Conservation (phyloP, 169 alveolate genomes). For the Eimeria tenella region DNA sequence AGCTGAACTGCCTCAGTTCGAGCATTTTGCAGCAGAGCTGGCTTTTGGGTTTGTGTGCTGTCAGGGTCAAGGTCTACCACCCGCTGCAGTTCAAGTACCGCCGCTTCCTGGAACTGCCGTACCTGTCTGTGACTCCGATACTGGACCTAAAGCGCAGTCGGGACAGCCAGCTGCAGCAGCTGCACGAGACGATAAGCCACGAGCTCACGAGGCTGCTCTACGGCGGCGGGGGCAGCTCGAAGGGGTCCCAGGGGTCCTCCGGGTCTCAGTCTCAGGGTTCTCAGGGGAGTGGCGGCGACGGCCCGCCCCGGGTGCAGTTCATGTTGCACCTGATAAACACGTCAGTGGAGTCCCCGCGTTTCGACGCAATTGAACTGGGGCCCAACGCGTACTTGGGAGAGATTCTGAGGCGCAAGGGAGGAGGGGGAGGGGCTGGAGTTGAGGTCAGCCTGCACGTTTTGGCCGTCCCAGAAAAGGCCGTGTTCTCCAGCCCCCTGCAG, state of each 20-base stretch:
- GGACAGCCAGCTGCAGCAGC: background rate
- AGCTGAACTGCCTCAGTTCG: background rate
- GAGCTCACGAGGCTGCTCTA: background rate
- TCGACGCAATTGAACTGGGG: background rate
- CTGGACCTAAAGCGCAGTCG: conserved; percentile 47
- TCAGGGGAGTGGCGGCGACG: background rate
- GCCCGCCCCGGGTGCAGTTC: background rate
- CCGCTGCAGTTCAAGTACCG: conserved; percentile 72
- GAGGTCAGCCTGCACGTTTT: conserved; percentile 33
- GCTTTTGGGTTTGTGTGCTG: background rate
- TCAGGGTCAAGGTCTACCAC: conserved; percentile 73
- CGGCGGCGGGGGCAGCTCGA: conserved; percentile 17
- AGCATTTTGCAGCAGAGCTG: background rate
- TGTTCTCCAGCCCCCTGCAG: background rate
- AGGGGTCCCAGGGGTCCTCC: background rate
- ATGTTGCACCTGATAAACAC: conserved; percentile 12
- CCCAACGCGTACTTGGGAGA: background rate
- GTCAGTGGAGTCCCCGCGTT: background rate
- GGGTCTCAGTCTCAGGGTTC: background rate
- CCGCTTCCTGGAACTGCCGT: conserved; percentile 62
- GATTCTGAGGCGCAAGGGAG: conserved; percentile 14
- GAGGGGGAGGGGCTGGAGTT: background rate
- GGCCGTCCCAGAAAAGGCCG: conserved; percentile 49
- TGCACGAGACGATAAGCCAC: background rate
- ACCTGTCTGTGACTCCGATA: conserved; percentile 35